Evolutionary conservation across 108 stramenopile species (phyloP), one percentile per base, ranked within the genome.

Genomic region (Skeletonema potamos): DNA sequence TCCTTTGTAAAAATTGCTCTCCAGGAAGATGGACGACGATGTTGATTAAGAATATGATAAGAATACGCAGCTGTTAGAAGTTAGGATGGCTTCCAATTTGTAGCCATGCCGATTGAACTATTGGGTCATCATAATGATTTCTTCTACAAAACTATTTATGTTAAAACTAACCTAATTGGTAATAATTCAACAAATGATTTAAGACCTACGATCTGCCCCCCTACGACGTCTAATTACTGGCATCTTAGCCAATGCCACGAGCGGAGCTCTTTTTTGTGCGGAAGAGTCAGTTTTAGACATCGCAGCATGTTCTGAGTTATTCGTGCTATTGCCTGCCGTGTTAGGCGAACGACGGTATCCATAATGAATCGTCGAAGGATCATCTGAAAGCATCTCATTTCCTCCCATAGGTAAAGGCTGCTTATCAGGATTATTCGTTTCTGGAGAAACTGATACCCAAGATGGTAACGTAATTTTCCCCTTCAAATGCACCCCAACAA

Each of bases 381-480:
- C 22, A 22, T n/a, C 15, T 15, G 39, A 41, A 9, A 15, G 9
- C 15, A n/a, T 2, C 2, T 48, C 48, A 22, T 48, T 4, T 48
- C n/a, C 48, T 24, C 22, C 48, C 48, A 51, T 51, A 7, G 22
- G 6, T 8, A 6, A 0, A 51, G 20, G 18, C 48, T 51, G 20
- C 48, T 22, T 41, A 55, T 4, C 18, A 18, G 1, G 22, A 30
- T 17, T 64, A 3, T 30, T 46, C 17, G n/a, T 57, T 55, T 24
- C 55, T 33, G 56, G 24, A 28, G 34, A 18, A 39, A 56, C 18
- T 26, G 56, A 27, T 24, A 56, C 66, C 74, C 74, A 76, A 12
- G 61, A 61, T 1, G 74, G 74, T 27, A 76, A 43, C 5, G 32
- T 59, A 41, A 76, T 68, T 9, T 54, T 60, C 11, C 74, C 60